Evolutionary conservation across 2,329 filamentous ascomycete species (phyloP), one percentile per base, ranked within the genome.

Genomic region (Capronia coronata): DNA sequence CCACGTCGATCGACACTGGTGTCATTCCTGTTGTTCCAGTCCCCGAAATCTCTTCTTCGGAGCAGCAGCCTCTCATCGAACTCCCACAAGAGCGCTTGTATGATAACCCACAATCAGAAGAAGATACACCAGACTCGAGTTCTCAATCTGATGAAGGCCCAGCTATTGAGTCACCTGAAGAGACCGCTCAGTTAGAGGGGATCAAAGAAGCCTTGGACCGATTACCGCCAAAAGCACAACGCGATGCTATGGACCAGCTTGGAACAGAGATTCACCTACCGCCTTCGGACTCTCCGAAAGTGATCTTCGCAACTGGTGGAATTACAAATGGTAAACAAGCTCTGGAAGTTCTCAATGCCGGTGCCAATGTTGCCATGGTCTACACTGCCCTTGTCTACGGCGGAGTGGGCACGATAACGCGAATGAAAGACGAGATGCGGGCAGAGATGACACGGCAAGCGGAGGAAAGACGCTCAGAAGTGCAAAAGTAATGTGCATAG

Each of bases 221-320:
- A 23, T 51, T 58, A 27, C 55, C 53, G 18, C 47, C 54, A 18
- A 27, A 30, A 18, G 43, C 48, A 13, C 49, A 53, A 34, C 54
- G 45, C 19, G 49, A 52, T 43, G 54, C 52, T 6, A 21, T 49
- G n/a, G 54, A 53, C 11, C 39, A 42, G 6, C 35, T 52, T 30
- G 41, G 48, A 32, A n/a, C 43, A 21, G 16, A 22, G 18, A 23
- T 39, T 8, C 51, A 52, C n/a, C 21, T 44, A 19, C 37, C 47
- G 16, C 42, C 44, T 2, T 25, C 37, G 8, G 51, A 57, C 34
- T 43, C 54, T 19, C 63, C 61, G 39, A 95, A 95, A 70, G 83
- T 89, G 45, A 85, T 98, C 53, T 97, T 97, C 64, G 91, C 91
- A 0, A 93, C 88, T 0, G 93, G 93, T 1, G 93, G 93, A 14